Percentiles rank a stretch among this genome's conserved stretches.
Evolutionary conservation across 768 basidiomycete genomes (phyloP).

Genomic region (Lactarius evosmus): DNA sequence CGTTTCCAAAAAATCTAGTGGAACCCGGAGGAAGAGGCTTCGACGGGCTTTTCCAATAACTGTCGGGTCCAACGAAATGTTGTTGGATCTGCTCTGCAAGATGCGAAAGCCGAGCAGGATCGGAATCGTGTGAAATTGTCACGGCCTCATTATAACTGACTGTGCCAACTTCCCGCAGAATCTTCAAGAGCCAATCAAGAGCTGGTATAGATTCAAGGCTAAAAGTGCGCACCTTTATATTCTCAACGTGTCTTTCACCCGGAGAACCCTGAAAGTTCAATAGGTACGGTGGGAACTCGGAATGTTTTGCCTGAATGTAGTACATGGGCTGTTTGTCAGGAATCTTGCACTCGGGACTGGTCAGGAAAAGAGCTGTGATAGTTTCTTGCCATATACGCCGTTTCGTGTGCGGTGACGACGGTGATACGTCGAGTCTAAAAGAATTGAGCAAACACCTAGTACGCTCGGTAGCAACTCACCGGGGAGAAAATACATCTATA

Average conservation of each 20-base stretch:
- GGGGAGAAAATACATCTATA: slow-evolving; percentile 78
- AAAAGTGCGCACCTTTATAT: slow-evolving; percentile 56
- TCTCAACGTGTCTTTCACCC: slow-evolving; percentile 72
- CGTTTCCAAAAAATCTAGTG: slow-evolving; percentile 63
- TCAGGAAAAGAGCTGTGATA: slow-evolving; percentile 62
- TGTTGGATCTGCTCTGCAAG: slow-evolving; percentile 53
- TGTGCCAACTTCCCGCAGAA: slow-evolving; percentile 67
- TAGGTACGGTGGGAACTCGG: slow-evolving; percentile 66
- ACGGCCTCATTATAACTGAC: slow-evolving; percentile 53
- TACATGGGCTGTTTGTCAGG: slow-evolving; percentile 53
- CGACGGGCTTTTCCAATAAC: slow-evolving; percentile 54
- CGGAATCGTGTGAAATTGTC: slow-evolving; percentile 44
- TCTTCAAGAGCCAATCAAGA: slow-evolving; percentile 41
- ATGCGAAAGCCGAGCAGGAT: slow-evolving; percentile 44
- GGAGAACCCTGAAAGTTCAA: slow-evolving; percentile 59
- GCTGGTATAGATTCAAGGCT: background rate
- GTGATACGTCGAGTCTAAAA: slow-evolving; percentile 54
- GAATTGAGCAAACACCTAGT: background rate
- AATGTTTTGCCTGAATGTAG: slow-evolving; percentile 55
- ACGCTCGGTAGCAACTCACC: slow-evolving; percentile 37
- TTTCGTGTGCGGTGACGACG: slow-evolving; percentile 55
- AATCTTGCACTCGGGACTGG: slow-evolving; percentile 55
- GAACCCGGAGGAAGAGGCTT: slow-evolving; percentile 36
- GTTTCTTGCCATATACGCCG: slow-evolving; percentile 82
- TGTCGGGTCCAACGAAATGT: slow-evolving; percentile 66